Base-by-base conservation (phyloP, 768 basidiomycete species). In the Suillus plorans region DNA sequence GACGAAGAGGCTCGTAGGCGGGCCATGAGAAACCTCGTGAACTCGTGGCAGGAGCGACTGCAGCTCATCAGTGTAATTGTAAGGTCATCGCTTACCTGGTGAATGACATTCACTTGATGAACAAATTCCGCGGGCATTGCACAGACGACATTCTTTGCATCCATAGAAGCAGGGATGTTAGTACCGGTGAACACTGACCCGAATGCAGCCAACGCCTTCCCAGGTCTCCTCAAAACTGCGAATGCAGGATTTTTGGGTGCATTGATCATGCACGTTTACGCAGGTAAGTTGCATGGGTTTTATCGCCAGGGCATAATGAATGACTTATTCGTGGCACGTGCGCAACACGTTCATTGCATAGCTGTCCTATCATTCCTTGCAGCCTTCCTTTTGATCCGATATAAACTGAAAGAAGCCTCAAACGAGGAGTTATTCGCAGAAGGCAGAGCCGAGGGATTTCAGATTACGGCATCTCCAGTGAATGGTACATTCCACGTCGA, bases 81-180 rank as follows among this genome's bases (percentile, higher is more conserved):
- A 55, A 69, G 85, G 76, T 34, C 36, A 20, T 63, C n/a, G 0
- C 16, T 22, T 13, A 42, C 6, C 12, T 20, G 12, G 12, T 31
- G 58, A 20, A 12, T 20, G 10, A 4, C 16, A 42, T 42, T 31
- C 10, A 28, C 8, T 28, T 59, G 10, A 59, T 42, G 41, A 28
- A 28, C 25, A n/a, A 36, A 4, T n/a, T 25, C 3, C 20, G 4
- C 42, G 12, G 18, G 42, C 5, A 20, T 60, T 18, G 8, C n/a
- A 18, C 64, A 88, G 86, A 85, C 86, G 0, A 88, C 86, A 0
- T 88, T 88, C 72, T 87, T 88, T 62, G 87, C 86, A 1, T 82
- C 86, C 0, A 83, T 80, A 22, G 86, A 87, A 70, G 82, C 84
- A 0, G 82, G 81, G 28, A 74, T 87, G 71, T 74, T 88, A 9